Conservation (phyloP, 768 basidiomycete species). For the Cystofilobasidium macerans region DNA sequence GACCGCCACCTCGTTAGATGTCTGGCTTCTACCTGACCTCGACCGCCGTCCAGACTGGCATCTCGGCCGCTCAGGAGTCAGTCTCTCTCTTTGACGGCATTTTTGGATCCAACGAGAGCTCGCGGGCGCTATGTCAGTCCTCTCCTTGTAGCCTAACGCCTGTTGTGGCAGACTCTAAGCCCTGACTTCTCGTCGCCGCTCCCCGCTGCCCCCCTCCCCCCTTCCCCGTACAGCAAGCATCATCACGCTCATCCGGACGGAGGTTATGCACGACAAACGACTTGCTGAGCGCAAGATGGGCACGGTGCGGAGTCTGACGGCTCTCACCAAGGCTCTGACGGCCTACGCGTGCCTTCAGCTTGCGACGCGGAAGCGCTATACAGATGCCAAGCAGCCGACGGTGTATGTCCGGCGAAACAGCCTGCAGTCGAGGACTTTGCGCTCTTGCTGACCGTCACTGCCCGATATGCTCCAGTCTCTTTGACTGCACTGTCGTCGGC, state of each 20-base stretch:
- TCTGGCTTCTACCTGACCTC: conserved; percentile 39
- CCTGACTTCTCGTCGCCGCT: not conserved
- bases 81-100: conserved; percentile 32
- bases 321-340: conserved; percentile 40
- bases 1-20: conserved; percentile 29
- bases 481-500: conserved; percentile 37
- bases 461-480: conserved; percentile 29
- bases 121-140: conserved; percentile 34
- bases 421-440: no score
- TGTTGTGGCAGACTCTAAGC: not conserved
- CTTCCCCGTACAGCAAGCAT: conserved; percentile 29
- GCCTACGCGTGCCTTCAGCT: conserved; percentile 40
- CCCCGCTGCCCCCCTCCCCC: not conserved
- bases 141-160: no score
- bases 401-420: no score
- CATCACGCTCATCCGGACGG: conserved; percentile 38
- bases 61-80: conserved; percentile 34
- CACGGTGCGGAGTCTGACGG: conserved; percentile 32
- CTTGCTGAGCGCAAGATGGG: conserved; percentile 29
- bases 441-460: not conserved
- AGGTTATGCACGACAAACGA: conserved; percentile 36
- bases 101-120: conserved; percentile 41
- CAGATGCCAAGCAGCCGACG: conserved; percentile 32
- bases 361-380: conserved; percentile 36
- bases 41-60: conserved; percentile 33